Percentiles rank a stretch among this genome's conserved stretches.
Conservation (phyloP, 2,329 filamentous ascomycete genomes). For the Aspergillus eucalypticola region DNA sequence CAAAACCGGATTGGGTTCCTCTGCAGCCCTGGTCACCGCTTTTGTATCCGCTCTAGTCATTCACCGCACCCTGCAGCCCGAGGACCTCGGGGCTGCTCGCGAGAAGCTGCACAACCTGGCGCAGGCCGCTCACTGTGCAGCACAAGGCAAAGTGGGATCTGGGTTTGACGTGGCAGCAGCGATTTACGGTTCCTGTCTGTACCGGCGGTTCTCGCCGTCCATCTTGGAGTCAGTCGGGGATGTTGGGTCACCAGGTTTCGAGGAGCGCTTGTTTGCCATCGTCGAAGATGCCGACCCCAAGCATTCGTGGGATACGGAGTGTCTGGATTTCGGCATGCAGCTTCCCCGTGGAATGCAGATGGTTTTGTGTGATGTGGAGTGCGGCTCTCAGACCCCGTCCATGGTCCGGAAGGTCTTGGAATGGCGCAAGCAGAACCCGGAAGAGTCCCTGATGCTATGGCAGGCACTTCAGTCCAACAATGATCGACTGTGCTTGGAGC, state of each 20-base stretch:
- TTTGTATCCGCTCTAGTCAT: slow-evolving; percentile 60
- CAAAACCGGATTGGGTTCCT: slow-evolving; percentile 95
- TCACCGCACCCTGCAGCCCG: slow-evolving; percentile 46
- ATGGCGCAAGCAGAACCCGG: slow-evolving; percentile 69
- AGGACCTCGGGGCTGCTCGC: slow-evolving; percentile 52
- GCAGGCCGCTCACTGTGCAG: slow-evolving; percentile 90
- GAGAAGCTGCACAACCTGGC: slow-evolving; percentile 83
- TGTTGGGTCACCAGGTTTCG: slow-evolving; percentile 67
- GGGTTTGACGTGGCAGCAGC: slow-evolving; percentile 95
- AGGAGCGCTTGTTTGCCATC: slow-evolving; percentile 61
- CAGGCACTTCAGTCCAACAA: slow-evolving; percentile 72
- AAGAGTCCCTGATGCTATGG: slow-evolving; percentile 68
- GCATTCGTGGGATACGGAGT: slow-evolving; percentile 74
- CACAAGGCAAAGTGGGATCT: slow-evolving; percentile 93
- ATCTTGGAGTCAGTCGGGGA: slow-evolving; percentile 69
- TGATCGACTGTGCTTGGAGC: slow-evolving; percentile 65
- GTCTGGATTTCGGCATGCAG: slow-evolving; percentile 67
- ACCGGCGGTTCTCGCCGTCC: slow-evolving; percentile 85
- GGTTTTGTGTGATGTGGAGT: slow-evolving; percentile 94
- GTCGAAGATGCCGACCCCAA: slow-evolving; percentile 60
- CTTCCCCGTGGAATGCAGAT: slow-evolving; percentile 74
- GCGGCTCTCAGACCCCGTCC: slow-evolving; percentile 85
- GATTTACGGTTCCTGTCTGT: slow-evolving; percentile 86
- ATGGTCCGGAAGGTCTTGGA: slow-evolving; percentile 92
- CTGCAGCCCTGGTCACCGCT: slow-evolving; percentile 87